These are phyloP conservation scores for Solanum hybrid DNA, from an alignment of 305 asterid species.

Conservation along the genomic window DNA sequence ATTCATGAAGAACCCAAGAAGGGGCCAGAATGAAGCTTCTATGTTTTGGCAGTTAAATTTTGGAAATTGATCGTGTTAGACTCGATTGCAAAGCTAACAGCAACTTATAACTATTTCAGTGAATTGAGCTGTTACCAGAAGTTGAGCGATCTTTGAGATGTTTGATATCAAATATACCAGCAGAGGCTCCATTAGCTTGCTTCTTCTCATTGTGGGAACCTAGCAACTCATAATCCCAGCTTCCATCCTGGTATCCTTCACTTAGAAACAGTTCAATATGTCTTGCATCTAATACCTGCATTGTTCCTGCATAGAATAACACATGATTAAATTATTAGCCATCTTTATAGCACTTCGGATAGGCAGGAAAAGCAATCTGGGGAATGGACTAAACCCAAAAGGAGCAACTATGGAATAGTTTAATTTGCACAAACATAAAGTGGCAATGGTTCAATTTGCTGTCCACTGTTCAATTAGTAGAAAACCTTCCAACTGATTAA, in stretches of 20 bases:
- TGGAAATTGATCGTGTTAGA: neutral
- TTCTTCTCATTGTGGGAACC: slow-evolving; percentile 55
- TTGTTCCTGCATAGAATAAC: slow-evolving; percentile 57
- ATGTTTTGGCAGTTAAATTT: neutral
- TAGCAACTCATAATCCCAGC: slow-evolving; percentile 62
- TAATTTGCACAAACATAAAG: neutral
- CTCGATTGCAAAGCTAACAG: neutral
- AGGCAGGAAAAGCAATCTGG: neutral
- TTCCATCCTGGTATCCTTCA: slow-evolving; percentile 55
- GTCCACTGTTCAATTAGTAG: neutral
- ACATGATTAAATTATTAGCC: neutral
- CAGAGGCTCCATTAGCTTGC: slow-evolving; percentile 59
- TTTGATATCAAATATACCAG: slow-evolving; percentile 70
- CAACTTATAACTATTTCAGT: neutral
- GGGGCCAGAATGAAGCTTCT: neutral
- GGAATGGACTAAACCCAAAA: neutral
- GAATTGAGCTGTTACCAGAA: slow-evolving; percentile 32
- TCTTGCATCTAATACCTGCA: slow-evolving; percentile 91
- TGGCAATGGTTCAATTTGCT: neutral
- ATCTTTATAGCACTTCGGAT: neutral
- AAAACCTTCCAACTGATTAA: neutral
- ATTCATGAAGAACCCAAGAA: neutral
- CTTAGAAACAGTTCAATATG: slow-evolving; percentile 74
- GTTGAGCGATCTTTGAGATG: slow-evolving; percentile 60
- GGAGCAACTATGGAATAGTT: neutral